Percentiles rank a stretch among this genome's conserved stretches.
Evolutionary conservation across 2,329 filamentous ascomycete genomes (phyloP).

Genomic region (Fusarium ambrosium): DNA sequence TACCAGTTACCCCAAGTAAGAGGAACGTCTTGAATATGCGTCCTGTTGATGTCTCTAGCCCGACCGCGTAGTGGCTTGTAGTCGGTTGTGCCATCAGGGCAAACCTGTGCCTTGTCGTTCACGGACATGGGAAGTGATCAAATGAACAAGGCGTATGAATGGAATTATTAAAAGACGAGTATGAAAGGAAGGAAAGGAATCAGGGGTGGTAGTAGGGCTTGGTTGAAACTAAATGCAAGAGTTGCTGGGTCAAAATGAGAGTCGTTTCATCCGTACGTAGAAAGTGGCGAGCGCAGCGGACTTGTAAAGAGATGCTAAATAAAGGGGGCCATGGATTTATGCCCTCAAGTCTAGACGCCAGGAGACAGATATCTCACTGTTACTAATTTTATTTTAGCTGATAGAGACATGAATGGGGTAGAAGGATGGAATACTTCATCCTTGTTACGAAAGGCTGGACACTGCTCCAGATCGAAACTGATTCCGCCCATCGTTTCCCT

Average conservation of each 20-base stretch:
- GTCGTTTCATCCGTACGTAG: not conserved
- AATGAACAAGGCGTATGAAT: too few species aligned
- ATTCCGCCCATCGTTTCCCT: not conserved
- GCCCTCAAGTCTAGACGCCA: not conserved
- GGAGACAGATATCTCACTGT: not conserved
- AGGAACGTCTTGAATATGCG: conserved; percentile 85
- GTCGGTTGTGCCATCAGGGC: conserved; percentile 68
- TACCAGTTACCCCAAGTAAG: conserved; percentile 89
- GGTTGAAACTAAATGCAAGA: not conserved
- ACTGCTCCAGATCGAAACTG: not conserved
- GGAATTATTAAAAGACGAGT: not conserved
- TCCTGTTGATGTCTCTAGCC: conserved; percentile 51
- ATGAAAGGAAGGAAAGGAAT: not conserved
- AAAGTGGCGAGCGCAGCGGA: not conserved
- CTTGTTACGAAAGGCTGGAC: not conserved
- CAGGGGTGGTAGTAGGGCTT: not conserved
- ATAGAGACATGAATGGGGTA: not conserved
- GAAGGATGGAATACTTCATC: not conserved
- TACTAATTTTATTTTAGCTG: not conserved
- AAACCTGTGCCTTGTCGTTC: conserved; percentile 53
- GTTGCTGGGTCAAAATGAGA: not conserved
- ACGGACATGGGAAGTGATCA: conserved; percentile 48
- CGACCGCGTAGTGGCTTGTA: conserved; percentile 62
- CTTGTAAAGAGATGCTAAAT: not conserved
- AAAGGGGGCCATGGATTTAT: not conserved